Conservation (phyloP, 75 land plant genomes). For the Picea sitchensis region DNA sequence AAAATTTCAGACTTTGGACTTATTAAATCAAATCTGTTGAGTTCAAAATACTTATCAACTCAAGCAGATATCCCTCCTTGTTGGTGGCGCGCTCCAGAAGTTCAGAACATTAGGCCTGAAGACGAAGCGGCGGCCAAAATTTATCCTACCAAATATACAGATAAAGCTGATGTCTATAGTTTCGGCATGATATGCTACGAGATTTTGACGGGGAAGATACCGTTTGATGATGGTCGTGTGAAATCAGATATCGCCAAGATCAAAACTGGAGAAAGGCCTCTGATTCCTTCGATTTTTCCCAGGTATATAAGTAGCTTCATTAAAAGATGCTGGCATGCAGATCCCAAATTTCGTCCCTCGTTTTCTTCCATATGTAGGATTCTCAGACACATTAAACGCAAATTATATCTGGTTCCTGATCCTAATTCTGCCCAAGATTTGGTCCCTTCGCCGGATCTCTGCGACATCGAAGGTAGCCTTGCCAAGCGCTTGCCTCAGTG, state of each 20-base stretch:
- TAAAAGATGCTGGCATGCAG: conserved; percentile 41
- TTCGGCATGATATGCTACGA: conserved; percentile 20
- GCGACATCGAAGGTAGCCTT: conserved; percentile 37
- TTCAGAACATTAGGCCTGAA: neutral
- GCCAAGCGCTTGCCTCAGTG: conserved; percentile 22
- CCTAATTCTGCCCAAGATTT: conserved; percentile 29
- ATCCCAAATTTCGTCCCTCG: conserved; percentile 14
- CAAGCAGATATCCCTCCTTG: conserved; percentile 37
- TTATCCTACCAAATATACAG: neutral
- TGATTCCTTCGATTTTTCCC: conserved; percentile 44
- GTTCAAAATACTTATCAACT: conserved; percentile 26
- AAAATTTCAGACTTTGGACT: neutral
- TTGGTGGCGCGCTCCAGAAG: conserved; percentile 32
- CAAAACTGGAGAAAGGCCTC: conserved; percentile 55
- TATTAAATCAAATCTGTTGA: neutral
- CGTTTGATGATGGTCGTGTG: conserved; percentile 19
- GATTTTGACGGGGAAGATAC: conserved; percentile 16
- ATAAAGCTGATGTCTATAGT: conserved; percentile 20
- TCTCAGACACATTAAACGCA: conserved; percentile 13
- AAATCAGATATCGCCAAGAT: conserved; percentile 31
- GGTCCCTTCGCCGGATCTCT: conserved; percentile 30
- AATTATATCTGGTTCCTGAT: conserved; percentile 32
- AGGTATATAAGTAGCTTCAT: conserved; percentile 41
- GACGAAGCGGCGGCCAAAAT: neutral
- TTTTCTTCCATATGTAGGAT: conserved; percentile 16